Evolutionary conservation across 192 early-diverging fungal genomes (phyloP).

Genomic region (Gigaspora rosea): DNA sequence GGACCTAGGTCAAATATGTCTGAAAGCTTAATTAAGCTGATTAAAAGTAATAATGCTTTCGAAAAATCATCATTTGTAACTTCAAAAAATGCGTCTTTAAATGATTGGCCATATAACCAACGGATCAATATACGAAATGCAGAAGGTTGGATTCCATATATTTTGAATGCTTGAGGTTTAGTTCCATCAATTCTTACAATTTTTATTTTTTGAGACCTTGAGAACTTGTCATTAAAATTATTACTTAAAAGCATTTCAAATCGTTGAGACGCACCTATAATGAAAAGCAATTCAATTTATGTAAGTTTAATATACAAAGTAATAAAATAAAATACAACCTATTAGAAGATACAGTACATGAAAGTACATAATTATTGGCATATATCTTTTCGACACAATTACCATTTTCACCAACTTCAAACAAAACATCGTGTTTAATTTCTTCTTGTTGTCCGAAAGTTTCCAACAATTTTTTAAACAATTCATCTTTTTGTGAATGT

Average conservation of each 20-base stretch:
- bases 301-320: not conserved
- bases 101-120: constrained; percentile 10
- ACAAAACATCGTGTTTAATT: not conserved
- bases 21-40: not conserved
- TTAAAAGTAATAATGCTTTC: not conserved
- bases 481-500: not conserved
- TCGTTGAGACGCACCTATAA: not conserved
- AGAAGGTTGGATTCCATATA: not conserved
- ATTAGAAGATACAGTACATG: not conserved
- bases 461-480: not conserved
- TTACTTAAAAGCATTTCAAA: not conserved
- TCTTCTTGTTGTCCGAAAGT: not conserved
- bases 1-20: not conserved
- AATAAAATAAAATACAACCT: not conserved
- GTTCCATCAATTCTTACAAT: not conserved
- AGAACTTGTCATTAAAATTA: not conserved
- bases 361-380: constrained; percentile 12
- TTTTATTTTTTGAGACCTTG: not conserved
- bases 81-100: not conserved
- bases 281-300: not conserved
- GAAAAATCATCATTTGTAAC: not conserved
- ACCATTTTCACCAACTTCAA: not conserved
- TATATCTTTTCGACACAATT: not conserved
- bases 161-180: not conserved
- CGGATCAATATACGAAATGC: not conserved